Base-by-base conservation (phyloP, 2,329 filamentous ascomycete genomes). In the Alternaria arborescens region DNA sequence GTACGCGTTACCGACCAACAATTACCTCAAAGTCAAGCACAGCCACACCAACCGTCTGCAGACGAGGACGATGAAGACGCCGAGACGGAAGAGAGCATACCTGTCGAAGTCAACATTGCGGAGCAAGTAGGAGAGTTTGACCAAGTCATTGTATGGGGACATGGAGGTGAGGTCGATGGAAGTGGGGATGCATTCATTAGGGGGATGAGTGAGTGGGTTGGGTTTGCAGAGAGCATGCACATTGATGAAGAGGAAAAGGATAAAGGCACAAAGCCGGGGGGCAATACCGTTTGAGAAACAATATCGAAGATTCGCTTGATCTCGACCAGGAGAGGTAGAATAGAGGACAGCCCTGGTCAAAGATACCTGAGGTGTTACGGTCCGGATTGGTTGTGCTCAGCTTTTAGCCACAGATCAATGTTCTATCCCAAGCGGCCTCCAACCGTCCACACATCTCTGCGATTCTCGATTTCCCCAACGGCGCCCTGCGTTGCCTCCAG, bases 141-240 rank as follows among this genome's bases (percentile, higher is more conserved):
- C 7, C 84, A 91, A 55, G 77, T 97, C 52, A 80, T 92, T 3
- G 84, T 97, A n/a, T 98, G 94, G 94, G 89, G 87, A 0, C 93
- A 97, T 76, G 93, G 95, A 67, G 78, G 81, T 1, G 70, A 87
- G 51, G 88, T 88, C 6, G 88, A 90, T 61, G 83, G 83, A 0
- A 82, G 83, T 28, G 80, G 80, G 6, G 92, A 97, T 78, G 82
- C 86, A 1, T 95, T 93, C 75, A 82, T 92, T 5, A 89, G 90
- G 74, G 88, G 90, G 0, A 81, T 97, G 43, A 86, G 89, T 67
- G 93, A 97, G 78, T 97, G 93, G 93, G 82, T 96, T 58, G 82
- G 83, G 11, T 87, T 94, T 75, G 87, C 93, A 11, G 87, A 89
- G 66, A 84, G 86, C n/a, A 72, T 77, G 70, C 76, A 78, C 67